These are phyloP conservation scores for Cladorrhinum sp. DNA, from an alignment of 2,329 filamentous ascomycete genomes.

Conservation along the genomic window DNA sequence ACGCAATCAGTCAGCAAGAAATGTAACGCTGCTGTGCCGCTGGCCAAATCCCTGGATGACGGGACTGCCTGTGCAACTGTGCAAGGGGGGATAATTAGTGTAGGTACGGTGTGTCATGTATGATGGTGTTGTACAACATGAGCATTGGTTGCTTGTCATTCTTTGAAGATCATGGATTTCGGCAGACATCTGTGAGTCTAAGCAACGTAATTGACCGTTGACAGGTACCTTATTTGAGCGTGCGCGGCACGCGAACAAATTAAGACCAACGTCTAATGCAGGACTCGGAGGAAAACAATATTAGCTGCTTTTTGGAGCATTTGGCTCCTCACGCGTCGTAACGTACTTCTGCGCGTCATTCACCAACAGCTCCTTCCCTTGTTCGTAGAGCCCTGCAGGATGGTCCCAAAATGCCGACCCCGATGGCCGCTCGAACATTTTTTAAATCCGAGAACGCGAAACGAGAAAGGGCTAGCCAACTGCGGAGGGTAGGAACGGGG, in stretches of 20 bases:
- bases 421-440: neutral
- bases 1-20: neutral
- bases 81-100: too few relatives aligned
- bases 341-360: neutral
- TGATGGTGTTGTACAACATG: neutral
- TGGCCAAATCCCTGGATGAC: neutral
- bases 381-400: neutral
- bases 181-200: too few relatives aligned
- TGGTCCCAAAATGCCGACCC: neutral
- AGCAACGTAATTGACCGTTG: too few relatives aligned
- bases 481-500: too few relatives aligned
- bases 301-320: too few relatives aligned
- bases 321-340: neutral
- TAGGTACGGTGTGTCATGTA: neutral
- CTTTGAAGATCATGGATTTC: too few relatives aligned
- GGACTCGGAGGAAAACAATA: too few relatives aligned
- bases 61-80: neutral
- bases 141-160: too few relatives aligned
- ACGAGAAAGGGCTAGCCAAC: neutral
- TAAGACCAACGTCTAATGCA: too few relatives aligned
- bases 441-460: neutral
- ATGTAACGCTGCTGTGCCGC: neutral
- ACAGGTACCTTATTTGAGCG: too few relatives aligned
- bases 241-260: too few relatives aligned
- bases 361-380: neutral